Evolutionary conservation across 2,329 filamentous ascomycete genomes (phyloP).

Genomic region (Trichoderma sp.): DNA sequence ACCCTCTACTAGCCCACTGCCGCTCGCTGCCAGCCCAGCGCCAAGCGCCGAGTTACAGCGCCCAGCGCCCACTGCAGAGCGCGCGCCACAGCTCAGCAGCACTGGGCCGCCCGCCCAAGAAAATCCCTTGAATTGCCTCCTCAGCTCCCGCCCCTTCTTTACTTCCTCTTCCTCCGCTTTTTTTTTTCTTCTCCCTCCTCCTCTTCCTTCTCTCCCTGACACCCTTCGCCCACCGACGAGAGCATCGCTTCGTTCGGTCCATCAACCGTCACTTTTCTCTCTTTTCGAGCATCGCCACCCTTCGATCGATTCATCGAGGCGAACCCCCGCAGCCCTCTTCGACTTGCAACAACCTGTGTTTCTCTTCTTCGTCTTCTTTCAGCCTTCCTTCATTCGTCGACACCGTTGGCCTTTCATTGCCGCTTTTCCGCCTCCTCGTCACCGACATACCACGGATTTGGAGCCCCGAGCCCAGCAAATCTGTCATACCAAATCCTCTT

Average conservation of each 20-base stretch:
- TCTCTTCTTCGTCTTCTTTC: conserved; percentile 16
- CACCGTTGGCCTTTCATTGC: conserved; percentile 10
- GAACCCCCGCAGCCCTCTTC: conserved; percentile 2
- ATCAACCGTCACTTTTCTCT: conserved; percentile 18
- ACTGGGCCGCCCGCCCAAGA: conserved; percentile 8
- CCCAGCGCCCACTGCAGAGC: conserved; percentile 2
- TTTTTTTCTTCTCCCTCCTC: conserved; percentile 15
- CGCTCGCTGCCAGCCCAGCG: conserved; percentile 1
- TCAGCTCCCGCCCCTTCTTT: conserved; percentile 6
- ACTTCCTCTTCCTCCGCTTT: conserved; percentile 19
- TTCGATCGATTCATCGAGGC: conserved; percentile 17
- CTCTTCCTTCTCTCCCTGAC: conserved; percentile 18
- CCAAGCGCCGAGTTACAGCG: conserved; percentile 24
- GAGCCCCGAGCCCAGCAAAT: not conserved
- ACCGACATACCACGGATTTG: conserved; percentile 26
- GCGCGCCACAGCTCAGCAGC: conserved; percentile 24
- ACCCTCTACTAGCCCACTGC: conserved; percentile 15
- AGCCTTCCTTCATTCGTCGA: not conserved
- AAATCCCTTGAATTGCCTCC: not conserved
- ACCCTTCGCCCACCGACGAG: conserved; percentile 27
- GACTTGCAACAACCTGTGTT: not conserved
- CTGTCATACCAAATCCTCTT: conserved; percentile 7
- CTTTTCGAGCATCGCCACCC: conserved; percentile 21
- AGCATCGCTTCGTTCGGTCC: conserved; percentile 28
- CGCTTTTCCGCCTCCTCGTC: conserved; percentile 22